These are phyloP conservation scores for Astragalus membranaceus DNA, from an alignment of 306 rosid species.

Conservation along the genomic window DNA sequence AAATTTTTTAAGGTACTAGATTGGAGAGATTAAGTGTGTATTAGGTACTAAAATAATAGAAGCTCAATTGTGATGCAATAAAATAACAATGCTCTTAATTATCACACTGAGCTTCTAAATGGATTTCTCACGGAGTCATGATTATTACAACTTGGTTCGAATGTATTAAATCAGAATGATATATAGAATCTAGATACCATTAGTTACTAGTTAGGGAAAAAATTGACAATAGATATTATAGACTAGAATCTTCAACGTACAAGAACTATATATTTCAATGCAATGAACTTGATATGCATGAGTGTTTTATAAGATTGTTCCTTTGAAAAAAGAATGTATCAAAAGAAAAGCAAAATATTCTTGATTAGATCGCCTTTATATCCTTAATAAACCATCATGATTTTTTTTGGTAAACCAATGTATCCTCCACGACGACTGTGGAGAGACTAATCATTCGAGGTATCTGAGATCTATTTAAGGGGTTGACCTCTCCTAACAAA, in stretches of 20 bases:
- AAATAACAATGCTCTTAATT: too few species aligned
- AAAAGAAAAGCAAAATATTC: neutral
- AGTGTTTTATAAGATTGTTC: slow-evolving; percentile 10
- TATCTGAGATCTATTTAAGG: too few species aligned
- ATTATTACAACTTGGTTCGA: neutral
- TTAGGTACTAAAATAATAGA: too few species aligned
- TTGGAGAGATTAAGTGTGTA: too few species aligned
- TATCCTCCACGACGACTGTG: too few species aligned
- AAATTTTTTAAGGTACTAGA: too few species aligned
- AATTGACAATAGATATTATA: neutral
- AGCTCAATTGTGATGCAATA: too few species aligned
- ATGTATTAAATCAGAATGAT: too few species aligned
- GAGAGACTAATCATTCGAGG: too few species aligned
- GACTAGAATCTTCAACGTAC: slow-evolving; percentile 3
- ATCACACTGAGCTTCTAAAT: neutral
- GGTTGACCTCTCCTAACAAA: too few species aligned
- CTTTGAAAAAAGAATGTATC: slow-evolving; percentile 12
- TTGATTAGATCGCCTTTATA: neutral
- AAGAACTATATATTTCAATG: slow-evolving; percentile 10
- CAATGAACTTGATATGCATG: slow-evolving; percentile 14
- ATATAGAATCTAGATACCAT: neutral
- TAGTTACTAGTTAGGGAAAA: slow-evolving; percentile 17
- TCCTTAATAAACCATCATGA: neutral
- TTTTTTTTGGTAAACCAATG: too few species aligned
- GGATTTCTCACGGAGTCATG: neutral